A percentile compares a stretch with the other conserved stretches of the same genome.
These are phyloP conservation scores for Krasilnikovozyma curviuscula DNA, from an alignment of 768 basidiomycete species.

Conservation along the genomic window DNA sequence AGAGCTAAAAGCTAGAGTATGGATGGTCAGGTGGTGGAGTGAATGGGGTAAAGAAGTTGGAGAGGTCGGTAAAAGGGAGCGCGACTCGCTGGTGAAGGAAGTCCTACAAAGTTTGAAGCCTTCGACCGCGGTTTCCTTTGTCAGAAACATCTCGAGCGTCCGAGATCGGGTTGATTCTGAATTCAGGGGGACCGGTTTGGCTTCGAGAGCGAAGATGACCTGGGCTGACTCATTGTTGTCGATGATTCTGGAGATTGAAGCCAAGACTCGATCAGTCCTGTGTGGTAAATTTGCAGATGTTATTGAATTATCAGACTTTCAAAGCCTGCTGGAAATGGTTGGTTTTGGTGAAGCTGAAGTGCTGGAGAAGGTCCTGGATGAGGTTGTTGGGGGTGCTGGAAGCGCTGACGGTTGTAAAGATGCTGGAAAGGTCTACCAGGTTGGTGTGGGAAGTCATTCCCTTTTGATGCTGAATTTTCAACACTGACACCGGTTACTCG, in stretches of 20 bases:
- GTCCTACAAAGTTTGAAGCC: constrained; percentile 50
- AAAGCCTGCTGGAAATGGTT: constrained; percentile 51
- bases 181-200: background rate
- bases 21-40: constrained; percentile 64
- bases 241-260: constrained; percentile 46
- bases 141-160: constrained; percentile 34
- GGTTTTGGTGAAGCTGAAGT: constrained; percentile 51
- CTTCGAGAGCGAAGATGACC: constrained; percentile 4
- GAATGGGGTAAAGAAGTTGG: constrained; percentile 76
- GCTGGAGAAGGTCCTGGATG: constrained; percentile 56
- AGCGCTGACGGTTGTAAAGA: constrained; percentile 42
- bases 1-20: constrained; percentile 50
- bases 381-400: constrained; percentile 37
- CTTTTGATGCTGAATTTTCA: constrained; percentile 3
- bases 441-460: constrained; percentile 15
- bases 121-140: constrained; percentile 43
- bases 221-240: constrained; percentile 53
- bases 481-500: background rate
- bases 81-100: constrained; percentile 51
- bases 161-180: constrained; percentile 31
- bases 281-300: constrained; percentile 42
- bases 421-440: constrained; percentile 41
- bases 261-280: constrained; percentile 40
- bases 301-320: constrained; percentile 51
- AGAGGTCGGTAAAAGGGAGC: constrained; percentile 41